Evolutionary conservation across 495 filamentous ascomycete species (phyloP), one percentile per base, ranked within the genome.

Genomic region (Platismatia glauca): DNA sequence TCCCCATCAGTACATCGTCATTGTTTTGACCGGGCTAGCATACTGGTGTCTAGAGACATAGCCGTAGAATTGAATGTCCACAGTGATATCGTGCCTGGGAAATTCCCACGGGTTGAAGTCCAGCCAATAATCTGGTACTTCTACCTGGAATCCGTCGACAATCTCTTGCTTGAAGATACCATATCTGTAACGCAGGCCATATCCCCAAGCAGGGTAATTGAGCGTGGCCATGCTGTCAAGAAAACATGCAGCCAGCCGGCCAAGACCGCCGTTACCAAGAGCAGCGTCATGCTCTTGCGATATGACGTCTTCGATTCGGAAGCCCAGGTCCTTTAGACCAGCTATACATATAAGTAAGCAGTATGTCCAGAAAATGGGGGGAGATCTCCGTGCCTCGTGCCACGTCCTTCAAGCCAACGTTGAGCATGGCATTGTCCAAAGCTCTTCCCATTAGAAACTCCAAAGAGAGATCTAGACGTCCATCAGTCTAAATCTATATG

Each of bases 161-260:
- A 98, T 96, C 78, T 98, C 93, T 77, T 98, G 94, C 78, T 97
- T 96, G 84, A 98, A 98, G 71, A 98, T 98, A 67, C 94, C 94
- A 73, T 98, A 98, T 68, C 90, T 81, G 74, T 98, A 98, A 62
- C 94, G 84, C 67, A 98, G 75, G 22, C 91, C 94, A 68, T 98
- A 98, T 44, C 94, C 94, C 94, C 94, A 98, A 18, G 93, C 94
- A 20, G 94, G 89, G 69, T 88, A 96, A 77, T 97, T 93, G 64
- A 98, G 76, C 9, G 91, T 92, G 31, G 94, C 94, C 70, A 98
- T 79, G 63, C 91, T 96, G 78, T 98, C 94, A 61, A 98, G 82
- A 76, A 98, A 95, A 75, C 94, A 98, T 31, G 94, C 94, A 18
- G 94, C 94, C 56, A 98, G 81, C 68, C 94, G 90, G 37, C 94